Evolutionary conservation across 2,329 filamentous ascomycete species (phyloP).

Genomic region (Purpureocillium lavendulum): DNA sequence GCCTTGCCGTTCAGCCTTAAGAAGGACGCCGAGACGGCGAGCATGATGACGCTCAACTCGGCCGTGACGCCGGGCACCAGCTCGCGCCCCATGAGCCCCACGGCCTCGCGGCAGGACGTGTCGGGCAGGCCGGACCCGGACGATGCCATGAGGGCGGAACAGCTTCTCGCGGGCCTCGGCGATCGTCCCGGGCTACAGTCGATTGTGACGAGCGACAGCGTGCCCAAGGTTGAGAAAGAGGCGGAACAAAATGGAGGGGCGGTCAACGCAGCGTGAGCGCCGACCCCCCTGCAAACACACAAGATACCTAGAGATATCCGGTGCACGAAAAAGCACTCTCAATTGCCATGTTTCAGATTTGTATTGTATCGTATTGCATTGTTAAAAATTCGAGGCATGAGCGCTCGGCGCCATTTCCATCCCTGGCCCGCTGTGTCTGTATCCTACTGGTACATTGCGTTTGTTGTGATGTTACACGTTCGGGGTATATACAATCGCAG

Average conservation of each 20-base stretch:
- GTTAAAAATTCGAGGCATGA: no score
- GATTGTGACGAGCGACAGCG: conserved; percentile 41
- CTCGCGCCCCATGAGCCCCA: conserved; percentile 24
- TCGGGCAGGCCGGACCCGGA: conserved; percentile 1
- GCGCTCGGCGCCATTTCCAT: no score
- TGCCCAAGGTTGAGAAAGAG: conserved; percentile 20
- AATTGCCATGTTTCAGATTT: no score
- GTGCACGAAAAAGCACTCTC: conserved; percentile 3
- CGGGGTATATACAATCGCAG: conserved; percentile 20
- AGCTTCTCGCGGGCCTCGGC: conserved; percentile 3
- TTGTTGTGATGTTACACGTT: conserved; percentile 21
- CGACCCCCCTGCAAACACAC: background rate
- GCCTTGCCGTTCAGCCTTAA: conserved; percentile 66
- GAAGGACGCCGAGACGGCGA: conserved; percentile 56
- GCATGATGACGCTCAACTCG: conserved; percentile 59
- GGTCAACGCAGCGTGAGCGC: background rate
- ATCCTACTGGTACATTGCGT: conserved; percentile 13
- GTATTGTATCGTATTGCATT: no score
- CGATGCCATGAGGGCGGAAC: conserved; percentile 5
- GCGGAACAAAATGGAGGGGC: background rate
- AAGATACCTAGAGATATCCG: conserved; percentile 7
- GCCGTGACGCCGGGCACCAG: conserved; percentile 18
- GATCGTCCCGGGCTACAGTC: conserved; percentile 39
- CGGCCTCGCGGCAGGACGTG: conserved; percentile 1
- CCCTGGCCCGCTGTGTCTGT: background rate